Evolutionary conservation across 805 yeast species (phyloP), one percentile per base, ranked within the genome.

Genomic region (Candida tallmaniae): DNA sequence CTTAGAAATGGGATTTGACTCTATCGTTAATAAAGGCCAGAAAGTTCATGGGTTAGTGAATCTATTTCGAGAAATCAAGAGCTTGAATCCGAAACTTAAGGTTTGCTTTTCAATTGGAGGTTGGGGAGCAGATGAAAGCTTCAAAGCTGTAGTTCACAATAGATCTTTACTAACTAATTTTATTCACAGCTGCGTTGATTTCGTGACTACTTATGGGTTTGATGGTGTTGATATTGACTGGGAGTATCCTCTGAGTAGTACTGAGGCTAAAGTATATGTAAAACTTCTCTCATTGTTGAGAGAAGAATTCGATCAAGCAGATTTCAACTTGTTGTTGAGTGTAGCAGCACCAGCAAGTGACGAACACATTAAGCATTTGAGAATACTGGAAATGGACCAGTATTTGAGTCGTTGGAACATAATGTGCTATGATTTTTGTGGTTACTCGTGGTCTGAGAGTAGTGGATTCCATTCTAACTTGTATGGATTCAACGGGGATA

Each of bases 181-280:
- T 53, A 72, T 78, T 2, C 32, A 50, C 1, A 65, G 81, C 0
- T 61, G 78, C 1, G 62, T 74, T 0, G 53, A 57, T 0, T 55
- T 74, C 16, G 64, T 86, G 53, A 36, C 56, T 2, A 57, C 67
- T 28, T 73, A 75, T 51, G 80, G 83, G 0, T 79, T 93, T 50
- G 97, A 93, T 54, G 97, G 98, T 0, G 62, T 90, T 29, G 97
- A 93, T 56, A 61, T 90, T 19, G 98, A 90, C 59, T 90, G 96
- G 96, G 98, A 90, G 57, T 90, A 79, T 49, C 96, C 96, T 0
- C 52, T 56, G 6, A 65, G 54, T 27, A 48, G 51, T 3, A 49
- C 52, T 0, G 79, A 83, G 40, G 76, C 77, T 1, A 30, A 46
- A 0, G 50, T 55, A 24, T 68, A 76, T 41, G 61, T 72, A 1